These are phyloP conservation scores for Datura wrightii DNA, from an alignment of 257 asterid genomes.

Conservation along the genomic window DNA sequence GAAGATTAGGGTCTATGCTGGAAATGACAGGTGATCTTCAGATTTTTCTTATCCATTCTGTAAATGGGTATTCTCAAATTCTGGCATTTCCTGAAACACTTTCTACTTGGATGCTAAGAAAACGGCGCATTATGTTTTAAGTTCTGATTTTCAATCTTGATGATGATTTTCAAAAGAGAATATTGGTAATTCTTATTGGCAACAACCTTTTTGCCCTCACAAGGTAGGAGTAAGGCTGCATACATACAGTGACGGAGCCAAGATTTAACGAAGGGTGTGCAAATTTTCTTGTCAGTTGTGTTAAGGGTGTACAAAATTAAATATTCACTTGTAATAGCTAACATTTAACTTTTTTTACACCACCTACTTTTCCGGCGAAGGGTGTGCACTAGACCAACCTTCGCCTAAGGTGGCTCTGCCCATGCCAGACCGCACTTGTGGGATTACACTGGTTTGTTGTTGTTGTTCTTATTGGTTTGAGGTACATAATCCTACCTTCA, in stretches of 20 bases:
- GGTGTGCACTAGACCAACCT: too few species aligned
- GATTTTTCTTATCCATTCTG: conserved; percentile 24
- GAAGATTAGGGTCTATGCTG: conserved; percentile 65
- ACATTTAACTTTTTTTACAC: too few species aligned
- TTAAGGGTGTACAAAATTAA: too few species aligned
- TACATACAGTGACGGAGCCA: too few species aligned
- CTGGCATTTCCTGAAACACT: conserved; percentile 19
- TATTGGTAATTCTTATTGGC: conserved; percentile 15
- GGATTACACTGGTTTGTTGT: not conserved
- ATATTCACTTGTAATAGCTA: too few species aligned
- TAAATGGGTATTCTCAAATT: not conserved
- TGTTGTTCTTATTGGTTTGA: conserved; percentile 7
- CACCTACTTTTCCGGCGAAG: too few species aligned
- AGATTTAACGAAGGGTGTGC: too few species aligned
- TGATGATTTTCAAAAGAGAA: conserved; percentile 29
- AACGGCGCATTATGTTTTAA: not conserved
- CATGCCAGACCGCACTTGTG: not conserved
- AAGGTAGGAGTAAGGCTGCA: not conserved
- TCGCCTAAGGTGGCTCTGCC: not conserved
- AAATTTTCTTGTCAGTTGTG: too few species aligned
- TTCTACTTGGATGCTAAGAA: not conserved
- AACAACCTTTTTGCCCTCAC: not conserved
- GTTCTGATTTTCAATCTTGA: conserved; percentile 24
- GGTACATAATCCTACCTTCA: conserved; percentile 17
- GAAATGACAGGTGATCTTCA: conserved; percentile 63